phyloP scores from a whole-genome alignment of 305 asterid species.

The Solanum hybrid region DNA sequence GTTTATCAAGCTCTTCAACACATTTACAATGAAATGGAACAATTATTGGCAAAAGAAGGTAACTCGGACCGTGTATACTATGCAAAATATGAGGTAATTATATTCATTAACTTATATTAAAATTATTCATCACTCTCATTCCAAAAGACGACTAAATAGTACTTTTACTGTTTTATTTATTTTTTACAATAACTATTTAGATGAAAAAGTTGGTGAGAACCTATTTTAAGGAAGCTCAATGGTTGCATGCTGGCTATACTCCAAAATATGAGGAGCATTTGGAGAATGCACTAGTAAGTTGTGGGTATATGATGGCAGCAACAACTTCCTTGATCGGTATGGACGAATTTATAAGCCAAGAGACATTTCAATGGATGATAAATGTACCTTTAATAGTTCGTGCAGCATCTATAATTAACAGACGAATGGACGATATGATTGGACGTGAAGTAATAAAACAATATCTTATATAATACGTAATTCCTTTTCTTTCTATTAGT shows the following conservation, averaged over 20 bases:
- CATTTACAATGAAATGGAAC: not conserved
- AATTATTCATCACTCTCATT: not conserved
- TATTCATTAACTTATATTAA: no score
- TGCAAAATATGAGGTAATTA: not conserved
- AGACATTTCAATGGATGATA: not conserved
- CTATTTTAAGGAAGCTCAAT: not conserved
- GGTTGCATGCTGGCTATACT: not conserved
- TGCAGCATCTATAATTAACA: not conserved
- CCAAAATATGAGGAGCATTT: not conserved
- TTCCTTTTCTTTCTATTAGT: no score
- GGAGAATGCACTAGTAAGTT: not conserved
- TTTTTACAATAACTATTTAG: no score
- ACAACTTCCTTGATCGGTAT: not conserved
- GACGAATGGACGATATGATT: no score
- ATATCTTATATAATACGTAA: no score
- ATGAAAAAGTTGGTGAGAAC: not conserved
- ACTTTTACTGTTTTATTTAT: no score
- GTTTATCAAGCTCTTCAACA: not conserved
- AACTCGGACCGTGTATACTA: not conserved
- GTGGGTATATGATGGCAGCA: not conserved
- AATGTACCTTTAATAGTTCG: not conserved
- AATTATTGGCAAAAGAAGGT: not conserved
- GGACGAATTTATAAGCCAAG: not conserved
- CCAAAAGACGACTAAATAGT: not conserved
- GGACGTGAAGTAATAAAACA: no score